These are phyloP conservation scores for Pseudomonodictys pantanalensis DNA, from an alignment of 495 filamentous ascomycete genomes.

Conservation along the genomic window DNA sequence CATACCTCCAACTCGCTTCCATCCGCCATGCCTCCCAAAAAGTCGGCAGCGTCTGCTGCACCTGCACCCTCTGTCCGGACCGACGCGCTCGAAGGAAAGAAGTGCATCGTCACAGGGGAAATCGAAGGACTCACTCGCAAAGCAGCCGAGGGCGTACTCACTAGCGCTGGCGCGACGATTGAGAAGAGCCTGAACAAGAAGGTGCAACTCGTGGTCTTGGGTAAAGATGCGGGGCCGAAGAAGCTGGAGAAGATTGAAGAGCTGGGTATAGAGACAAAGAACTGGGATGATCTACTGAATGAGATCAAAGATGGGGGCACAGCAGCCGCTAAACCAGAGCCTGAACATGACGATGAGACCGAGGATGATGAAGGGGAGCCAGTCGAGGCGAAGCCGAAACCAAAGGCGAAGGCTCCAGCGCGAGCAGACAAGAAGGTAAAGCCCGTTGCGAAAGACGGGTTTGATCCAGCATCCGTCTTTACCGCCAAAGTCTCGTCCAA, in stretches of 20 bases:
- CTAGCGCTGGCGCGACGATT: slow-evolving; percentile 22
- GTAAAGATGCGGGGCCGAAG: slow-evolving; percentile 14
- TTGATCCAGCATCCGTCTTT: slow-evolving; percentile 8
- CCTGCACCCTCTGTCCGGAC: slow-evolving; percentile 8
- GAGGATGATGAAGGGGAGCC: slow-evolving; percentile 16
- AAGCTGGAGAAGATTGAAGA: slow-evolving; percentile 26
- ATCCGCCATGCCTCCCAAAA: slow-evolving; percentile 19
- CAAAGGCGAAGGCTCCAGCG: not conserved
- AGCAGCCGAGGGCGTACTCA: slow-evolving; percentile 11
- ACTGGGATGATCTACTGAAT: slow-evolving; percentile 25
- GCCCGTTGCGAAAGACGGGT: slow-evolving; percentile 18
- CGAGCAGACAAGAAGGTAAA: slow-evolving; percentile 6
- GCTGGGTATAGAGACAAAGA: slow-evolving; percentile 11
- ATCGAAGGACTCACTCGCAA: slow-evolving; percentile 20
- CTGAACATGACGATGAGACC: slow-evolving; percentile 11
- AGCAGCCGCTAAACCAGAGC: not conserved
- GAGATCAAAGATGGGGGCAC: slow-evolving; percentile 17
- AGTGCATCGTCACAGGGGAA: slow-evolving; percentile 17
- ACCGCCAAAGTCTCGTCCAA: not conserved
- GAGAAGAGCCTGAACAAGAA: slow-evolving; percentile 29
- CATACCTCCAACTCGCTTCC: not conserved
- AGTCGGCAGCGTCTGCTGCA: slow-evolving; percentile 6
- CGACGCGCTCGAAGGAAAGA: slow-evolving; percentile 15
- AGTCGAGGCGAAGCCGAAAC: slow-evolving; percentile 5
- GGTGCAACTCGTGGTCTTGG: slow-evolving; percentile 19